Evolutionary conservation across 2,329 filamentous ascomycete genomes (phyloP).

Genomic region (Verticillium tricorpus): DNA sequence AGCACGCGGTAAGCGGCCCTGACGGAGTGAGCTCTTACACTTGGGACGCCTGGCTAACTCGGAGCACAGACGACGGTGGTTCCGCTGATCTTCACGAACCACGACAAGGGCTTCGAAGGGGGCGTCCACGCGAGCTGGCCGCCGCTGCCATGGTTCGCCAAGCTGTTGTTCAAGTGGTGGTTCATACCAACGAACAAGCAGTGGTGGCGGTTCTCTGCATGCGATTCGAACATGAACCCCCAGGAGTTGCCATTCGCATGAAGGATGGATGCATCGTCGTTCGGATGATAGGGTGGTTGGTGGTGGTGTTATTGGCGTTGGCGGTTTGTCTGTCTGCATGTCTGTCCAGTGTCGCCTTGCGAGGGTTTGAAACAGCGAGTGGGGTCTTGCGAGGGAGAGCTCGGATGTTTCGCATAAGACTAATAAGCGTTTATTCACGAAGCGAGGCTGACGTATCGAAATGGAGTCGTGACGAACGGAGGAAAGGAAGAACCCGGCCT

Average conservation of each 20-base stretch:
- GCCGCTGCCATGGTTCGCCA: slow-evolving; percentile 19
- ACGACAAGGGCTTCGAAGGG: slow-evolving; percentile 20
- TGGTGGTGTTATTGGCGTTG: neutral
- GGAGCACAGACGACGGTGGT: slow-evolving; percentile 2
- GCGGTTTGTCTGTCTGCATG: too few species aligned
- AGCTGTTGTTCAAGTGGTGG: slow-evolving; percentile 25
- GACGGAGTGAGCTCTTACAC: neutral
- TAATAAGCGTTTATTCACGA: neutral
- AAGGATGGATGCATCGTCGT: neutral
- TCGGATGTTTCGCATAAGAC: neutral
- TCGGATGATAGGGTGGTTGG: neutral
- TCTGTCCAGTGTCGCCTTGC: neutral
- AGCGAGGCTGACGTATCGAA: neutral
- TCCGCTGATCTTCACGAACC: slow-evolving; percentile 17
- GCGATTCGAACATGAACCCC: slow-evolving; percentile 22
- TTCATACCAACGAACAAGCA: slow-evolving; percentile 27
- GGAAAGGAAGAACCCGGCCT: neutral
- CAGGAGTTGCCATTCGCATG: slow-evolving; percentile 30
- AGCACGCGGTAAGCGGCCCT: slow-evolving; percentile 12
- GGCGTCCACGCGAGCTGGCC: slow-evolving; percentile 18
- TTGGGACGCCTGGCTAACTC: neutral
- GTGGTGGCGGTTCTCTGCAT: slow-evolving; percentile 30
- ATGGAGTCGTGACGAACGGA: neutral
- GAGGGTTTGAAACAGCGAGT: neutral
- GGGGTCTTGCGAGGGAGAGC: neutral